Percentiles rank a stretch among this genome's conserved stretches.
Conservation (phyloP, 345 rosid species). For the Heritiera fomes region DNA sequence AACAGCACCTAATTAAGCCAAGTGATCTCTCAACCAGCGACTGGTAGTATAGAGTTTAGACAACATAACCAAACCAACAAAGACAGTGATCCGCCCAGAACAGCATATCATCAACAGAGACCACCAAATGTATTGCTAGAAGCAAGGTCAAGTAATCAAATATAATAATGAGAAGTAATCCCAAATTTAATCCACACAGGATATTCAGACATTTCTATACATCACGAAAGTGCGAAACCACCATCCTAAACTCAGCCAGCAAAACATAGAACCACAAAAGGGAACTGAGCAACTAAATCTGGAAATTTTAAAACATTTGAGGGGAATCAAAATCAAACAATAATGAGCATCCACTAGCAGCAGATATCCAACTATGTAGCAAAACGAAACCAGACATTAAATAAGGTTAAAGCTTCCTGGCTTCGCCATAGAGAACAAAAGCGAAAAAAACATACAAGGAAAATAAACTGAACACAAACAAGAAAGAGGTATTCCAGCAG, state of each 20-base stretch:
- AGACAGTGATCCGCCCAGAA: background rate
- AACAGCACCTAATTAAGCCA: background rate
- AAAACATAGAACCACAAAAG: slow-evolving; percentile 1
- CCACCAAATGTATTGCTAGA: background rate
- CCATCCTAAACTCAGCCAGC: background rate
- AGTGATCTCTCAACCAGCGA: background rate
- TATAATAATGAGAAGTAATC: background rate
- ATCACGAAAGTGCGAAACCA: background rate
- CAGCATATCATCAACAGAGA: slow-evolving; percentile 9
- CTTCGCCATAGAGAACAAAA: background rate
- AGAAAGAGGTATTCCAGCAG: background rate
- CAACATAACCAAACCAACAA: background rate
- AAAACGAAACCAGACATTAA: background rate
- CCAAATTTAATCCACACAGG: background rate
- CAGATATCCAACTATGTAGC: background rate
- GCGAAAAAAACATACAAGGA: background rate
- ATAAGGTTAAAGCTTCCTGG: background rate
- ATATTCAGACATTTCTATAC: background rate
- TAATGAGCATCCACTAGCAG: background rate
- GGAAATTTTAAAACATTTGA: background rate
- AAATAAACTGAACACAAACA: background rate
- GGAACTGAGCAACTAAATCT: background rate
- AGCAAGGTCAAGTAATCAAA: slow-evolving; percentile 5
- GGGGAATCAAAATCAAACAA: slow-evolving; percentile 16
- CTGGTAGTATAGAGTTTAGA: background rate